Evolutionary conservation across 2,329 filamentous ascomycete species (phyloP), one percentile per base, ranked within the genome.

Genomic region (Colletotrichum gloeosporioides): DNA sequence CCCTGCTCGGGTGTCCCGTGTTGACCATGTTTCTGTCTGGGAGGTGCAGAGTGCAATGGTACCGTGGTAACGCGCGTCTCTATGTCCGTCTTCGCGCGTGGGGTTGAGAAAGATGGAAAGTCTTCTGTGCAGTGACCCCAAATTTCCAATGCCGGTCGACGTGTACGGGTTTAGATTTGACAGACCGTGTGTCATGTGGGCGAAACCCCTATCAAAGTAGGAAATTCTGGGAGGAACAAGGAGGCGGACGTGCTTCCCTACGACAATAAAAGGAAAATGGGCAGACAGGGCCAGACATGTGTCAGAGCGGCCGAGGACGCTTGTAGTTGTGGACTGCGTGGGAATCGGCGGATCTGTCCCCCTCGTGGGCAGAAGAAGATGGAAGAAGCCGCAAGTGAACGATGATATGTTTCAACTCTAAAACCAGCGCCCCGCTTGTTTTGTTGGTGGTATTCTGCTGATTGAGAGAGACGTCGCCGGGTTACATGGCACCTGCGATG

Each of bases 1-100:
- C 77, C 36, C 69, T 63, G 63, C 77, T 78, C 22, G 77, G 77
- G 29, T 78, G 69, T 6, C 77, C 77, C 6, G 77, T 78, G 36
- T 78, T 78, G 61, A 78, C 77, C 77, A 78, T 78, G 32, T 22
- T 64, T 8, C 62, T 39, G n/a, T 36, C 1, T 16, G 4, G 34
- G 32, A 3, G 22, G 27, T 13, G 31, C 18, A 63, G 59, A 25
- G 4, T 53, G 44, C 31, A n/a, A 34, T 63, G n/a, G 31, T 36
- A 34, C 18, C 27, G 59, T 63, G 59, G 18, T 34, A 63, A 34
- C 31, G 10, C 13, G 18, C 34, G 27, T 22, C 44, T 53, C n/a
- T 53, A 22, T 53, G 44, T 25, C 44, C 44, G 44, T 53, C n/a
- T 53, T 53, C n/a, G 44, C n/a, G 44, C 44, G 44, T 53, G n/a